phyloP scores from a whole-genome alignment of 2,329 filamentous ascomycete species.

The Trichoderma oligosporum region DNA sequence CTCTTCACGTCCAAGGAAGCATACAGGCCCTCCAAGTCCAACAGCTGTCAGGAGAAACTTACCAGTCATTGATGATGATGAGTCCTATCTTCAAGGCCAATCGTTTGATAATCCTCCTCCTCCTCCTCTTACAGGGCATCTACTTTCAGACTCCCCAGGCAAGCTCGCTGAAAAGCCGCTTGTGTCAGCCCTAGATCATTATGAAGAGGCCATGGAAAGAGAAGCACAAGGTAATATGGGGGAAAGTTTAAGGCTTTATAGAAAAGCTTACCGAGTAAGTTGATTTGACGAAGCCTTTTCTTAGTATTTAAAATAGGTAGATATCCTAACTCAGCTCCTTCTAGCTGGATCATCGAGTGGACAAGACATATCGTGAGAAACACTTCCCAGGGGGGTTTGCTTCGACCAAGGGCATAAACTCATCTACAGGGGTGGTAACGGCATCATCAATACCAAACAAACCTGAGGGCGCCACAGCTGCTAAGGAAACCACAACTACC shows the following conservation, averaged over 20 bases:
- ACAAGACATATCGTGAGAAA: constrained; percentile 84
- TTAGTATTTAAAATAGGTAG: too few relatives aligned
- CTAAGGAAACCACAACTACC: too few relatives aligned
- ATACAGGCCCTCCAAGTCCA: neutral
- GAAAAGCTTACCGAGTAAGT: constrained; percentile 78
- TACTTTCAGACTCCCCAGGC: constrained; percentile 20
- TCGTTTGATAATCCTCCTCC: constrained; percentile 22
- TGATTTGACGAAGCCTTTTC: too few relatives aligned
- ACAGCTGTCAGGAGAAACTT: neutral
- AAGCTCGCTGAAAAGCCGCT: constrained; percentile 3
- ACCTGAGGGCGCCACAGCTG: constrained; percentile 17
- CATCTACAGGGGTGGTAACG: constrained; percentile 26
- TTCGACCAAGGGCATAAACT: constrained; percentile 43
- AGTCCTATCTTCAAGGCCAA: constrained; percentile 17
- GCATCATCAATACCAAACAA: constrained; percentile 23
- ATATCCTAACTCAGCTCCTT: neutral
- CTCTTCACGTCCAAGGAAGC: neutral
- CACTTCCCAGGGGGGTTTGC: constrained; percentile 63
- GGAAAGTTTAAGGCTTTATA: constrained; percentile 83
- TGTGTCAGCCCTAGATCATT: constrained; percentile 81
- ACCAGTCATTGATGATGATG: constrained; percentile 16
- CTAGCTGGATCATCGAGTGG: constrained; percentile 78
- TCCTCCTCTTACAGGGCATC: constrained; percentile 15
- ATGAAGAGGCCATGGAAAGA: constrained; percentile 85
- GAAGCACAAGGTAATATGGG: constrained; percentile 81